A percentile compares a stretch with the other conserved stretches of the same genome.
Conservation (phyloP, 371 early-diverging fungal genomes). For the Capillidium rhysosporum region DNA sequence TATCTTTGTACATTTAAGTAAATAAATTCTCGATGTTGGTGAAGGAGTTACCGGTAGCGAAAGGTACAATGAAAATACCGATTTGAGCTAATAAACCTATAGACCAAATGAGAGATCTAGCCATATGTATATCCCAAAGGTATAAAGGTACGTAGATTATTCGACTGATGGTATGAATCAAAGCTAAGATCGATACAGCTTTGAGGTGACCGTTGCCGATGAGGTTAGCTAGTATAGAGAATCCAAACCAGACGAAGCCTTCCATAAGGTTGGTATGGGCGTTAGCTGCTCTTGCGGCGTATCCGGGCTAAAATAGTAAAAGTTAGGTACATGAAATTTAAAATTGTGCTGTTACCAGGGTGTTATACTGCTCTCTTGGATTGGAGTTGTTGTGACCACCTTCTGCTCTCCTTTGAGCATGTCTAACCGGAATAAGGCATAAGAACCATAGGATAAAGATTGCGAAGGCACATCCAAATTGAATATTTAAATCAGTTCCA, state of each 20-base stretch:
- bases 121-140: background rate
- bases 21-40: too few relatives aligned
- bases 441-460: constrained; percentile 1
- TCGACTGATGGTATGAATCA: background rate
- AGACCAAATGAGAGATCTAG: background rate
- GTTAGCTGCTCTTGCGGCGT: background rate
- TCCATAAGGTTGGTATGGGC: constrained; percentile 5
- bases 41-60: background rate
- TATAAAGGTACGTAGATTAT: constrained; percentile 1
- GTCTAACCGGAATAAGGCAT: background rate
- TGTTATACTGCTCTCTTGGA: background rate
- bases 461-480: constrained; percentile 1
- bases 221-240: background rate
- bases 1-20: too few relatives aligned
- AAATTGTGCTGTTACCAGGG: background rate
- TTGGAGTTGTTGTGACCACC: constrained; percentile 2
- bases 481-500: background rate
- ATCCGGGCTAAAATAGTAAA: background rate
- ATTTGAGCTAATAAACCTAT: background rate
- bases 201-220: background rate
- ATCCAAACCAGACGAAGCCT: constrained; percentile 5
- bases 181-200: background rate
- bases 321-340: background rate
- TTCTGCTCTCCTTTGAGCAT: background rate
- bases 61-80: constrained; percentile 4